These are phyloP conservation scores for Nymphaea colorata DNA, from an alignment of 164 flowering plant genomes.

Conservation along the genomic window DNA sequence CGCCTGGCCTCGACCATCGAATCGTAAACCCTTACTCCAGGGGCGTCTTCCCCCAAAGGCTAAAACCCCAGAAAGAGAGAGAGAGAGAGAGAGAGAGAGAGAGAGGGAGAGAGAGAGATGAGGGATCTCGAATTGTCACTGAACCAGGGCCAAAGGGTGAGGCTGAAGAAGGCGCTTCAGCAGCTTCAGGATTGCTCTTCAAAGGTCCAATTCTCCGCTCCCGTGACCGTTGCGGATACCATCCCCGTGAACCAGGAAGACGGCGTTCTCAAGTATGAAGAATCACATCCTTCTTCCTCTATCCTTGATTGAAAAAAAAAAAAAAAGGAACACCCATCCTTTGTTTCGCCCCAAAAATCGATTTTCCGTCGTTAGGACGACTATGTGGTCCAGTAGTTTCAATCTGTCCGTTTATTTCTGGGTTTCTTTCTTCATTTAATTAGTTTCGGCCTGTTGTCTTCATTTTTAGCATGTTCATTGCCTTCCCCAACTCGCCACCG, in stretches of 20 bases:
- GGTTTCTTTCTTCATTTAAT: no score
- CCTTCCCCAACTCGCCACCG: no score
- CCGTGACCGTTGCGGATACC: constrained; percentile 76
- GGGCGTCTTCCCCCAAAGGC: no score
- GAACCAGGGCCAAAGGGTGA: constrained; percentile 74
- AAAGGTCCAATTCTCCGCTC: constrained; percentile 33
- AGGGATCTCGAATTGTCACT: constrained; percentile 50
- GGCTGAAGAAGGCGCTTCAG: constrained; percentile 56
- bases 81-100: neutral
- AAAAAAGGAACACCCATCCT: neutral
- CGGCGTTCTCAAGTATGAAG: constrained; percentile 66
- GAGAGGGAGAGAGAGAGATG: constrained; percentile 24
- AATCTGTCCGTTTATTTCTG: neutral
- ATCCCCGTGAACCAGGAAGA: constrained; percentile 78
- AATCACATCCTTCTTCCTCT: neutral
- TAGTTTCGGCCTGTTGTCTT: no score
- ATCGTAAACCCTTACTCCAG: no score
- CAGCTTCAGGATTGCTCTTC: constrained; percentile 52
- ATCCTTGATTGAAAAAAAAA: no score
- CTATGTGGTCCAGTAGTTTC: neutral
- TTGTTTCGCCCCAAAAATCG: neutral
- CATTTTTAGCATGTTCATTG: no score
- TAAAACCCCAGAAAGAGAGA: no score
- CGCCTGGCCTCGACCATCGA: no score
- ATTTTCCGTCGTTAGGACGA: neutral